Evolutionary conservation across 345 rosid genomes (phyloP), one percentile per base, ranked within the genome.

Genomic region (Hibiscus trionum): DNA sequence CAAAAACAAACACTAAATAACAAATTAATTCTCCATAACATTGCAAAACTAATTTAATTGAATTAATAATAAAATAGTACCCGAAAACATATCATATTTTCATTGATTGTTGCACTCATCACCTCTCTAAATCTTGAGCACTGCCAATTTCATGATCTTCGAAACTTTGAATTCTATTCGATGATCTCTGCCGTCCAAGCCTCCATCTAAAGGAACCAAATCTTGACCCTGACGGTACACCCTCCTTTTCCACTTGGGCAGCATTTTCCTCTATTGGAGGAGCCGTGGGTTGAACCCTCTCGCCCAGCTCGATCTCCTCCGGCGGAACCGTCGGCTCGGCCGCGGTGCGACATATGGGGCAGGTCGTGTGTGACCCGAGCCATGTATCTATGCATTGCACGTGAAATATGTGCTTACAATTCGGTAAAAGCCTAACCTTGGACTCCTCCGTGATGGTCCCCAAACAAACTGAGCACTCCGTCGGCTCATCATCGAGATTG

Each of bases 321-420:
- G 46, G 49, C 72, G 24, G 76, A 21, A 63, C 67, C 31, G 1
- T 65, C 0, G 87, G 87, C 73, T 82, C 79, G 0, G 75, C 87
- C 65, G n/a, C 77, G 1, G 84, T 27, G 5, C 90, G 88, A 73
- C 90, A 86, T 2, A 78, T 29, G 1, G 88, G 90, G 53, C 90
- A 86, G 2, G 83, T 86, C 4, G 82, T 61, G 11, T 82, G 80
- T 17, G 90, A 84, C 15, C 74, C 64, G 0, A 86, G 77, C 90
- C 90, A 86, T 73, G 12, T 72, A 37, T 84, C 86, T 47, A 86
- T 76, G 56, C 90, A 86, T 66, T 77, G 85, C 0, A 26, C 81
- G 61, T 86, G 90, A 78, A 86, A 86, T 70, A 77, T 55, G 73
- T 86, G 90, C 65, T 79, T 77, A 66, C 90, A 86, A 63, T 86